Base-by-base conservation (phyloP, 257 asterid genomes). In the Thymus mandschuricus region DNA sequence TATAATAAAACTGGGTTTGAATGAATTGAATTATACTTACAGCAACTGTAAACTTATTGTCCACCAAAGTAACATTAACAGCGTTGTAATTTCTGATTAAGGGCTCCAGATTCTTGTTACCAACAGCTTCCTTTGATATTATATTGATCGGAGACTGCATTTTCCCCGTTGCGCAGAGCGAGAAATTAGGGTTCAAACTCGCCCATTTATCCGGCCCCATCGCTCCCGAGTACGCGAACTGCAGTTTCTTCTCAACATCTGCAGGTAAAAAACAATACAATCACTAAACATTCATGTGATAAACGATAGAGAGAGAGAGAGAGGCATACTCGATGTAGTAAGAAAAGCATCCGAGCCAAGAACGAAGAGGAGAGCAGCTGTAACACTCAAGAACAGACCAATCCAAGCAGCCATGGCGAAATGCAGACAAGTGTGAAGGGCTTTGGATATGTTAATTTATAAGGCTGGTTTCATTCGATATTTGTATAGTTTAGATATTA, bases 131-230 rank as follows among this genome's bases (percentile, higher is more conserved):
- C 12, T 38, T 50, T 0, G 81, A 31, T 11, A 51, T 31, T 10
- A 93, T 85, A 60, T 93, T 76, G 35, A 93, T 66, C 6, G 98
- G 98, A 12, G 97, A 90, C 75, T 90, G 97, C 4, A 74, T 61
- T 74, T 81, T 86, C 51, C 98, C 97, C 11, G 68, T 77, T 2
- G 86, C 83, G 55, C 98, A 88, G 11, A 69, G 66, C 1, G 87
- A 66, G 88, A 77, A 87, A 29, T 81, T 83, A 0, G 97, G 94
- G n/a, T 64, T 85, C 75, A 88, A 78, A 65, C 73, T 75, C 40
- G 84, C 96, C 98, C 97, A 92, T 40, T 46, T 83, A 28, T 71
- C 70, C 10, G 98, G 98, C 43, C 96, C 98, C 11, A 38, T 81
- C 45, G 85, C 70, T 57, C 97, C 98, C 13, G 83, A 57, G 79